phyloP scores from a whole-genome alignment of 345 rosid species.

The Tarenaya hassleriana region DNA sequence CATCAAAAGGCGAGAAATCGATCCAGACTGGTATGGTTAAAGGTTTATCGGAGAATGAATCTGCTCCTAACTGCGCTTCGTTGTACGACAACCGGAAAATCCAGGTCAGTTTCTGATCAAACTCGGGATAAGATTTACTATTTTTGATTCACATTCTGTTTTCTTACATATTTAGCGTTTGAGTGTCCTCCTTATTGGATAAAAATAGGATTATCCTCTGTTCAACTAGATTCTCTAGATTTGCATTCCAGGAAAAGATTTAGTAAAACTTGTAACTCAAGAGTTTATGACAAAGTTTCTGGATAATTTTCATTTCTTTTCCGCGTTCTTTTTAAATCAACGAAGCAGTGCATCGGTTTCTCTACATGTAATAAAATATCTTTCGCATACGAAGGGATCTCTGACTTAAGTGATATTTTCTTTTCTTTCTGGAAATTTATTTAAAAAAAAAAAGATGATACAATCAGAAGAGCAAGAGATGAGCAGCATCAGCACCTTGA shows the following conservation, averaged over 20 bases:
- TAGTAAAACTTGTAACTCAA: too few species aligned
- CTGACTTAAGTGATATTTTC: conserved; percentile 11
- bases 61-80: conserved; percentile 38
- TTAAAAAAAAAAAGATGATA: conserved; percentile 4
- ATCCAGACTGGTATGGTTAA: conserved; percentile 31
- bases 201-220: too few species aligned
- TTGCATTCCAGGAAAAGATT: too few species aligned
- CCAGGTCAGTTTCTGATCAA: conserved; percentile 44
- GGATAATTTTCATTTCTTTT: too few species aligned
- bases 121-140: background rate
- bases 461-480: conserved; percentile 39
- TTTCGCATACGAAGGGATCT: background rate
- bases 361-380: too few species aligned
- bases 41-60: conserved; percentile 24
- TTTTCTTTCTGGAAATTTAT: background rate
- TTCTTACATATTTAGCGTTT: background rate
- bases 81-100: conserved; percentile 30
- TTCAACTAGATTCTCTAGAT: too few species aligned
- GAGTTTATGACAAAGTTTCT: too few species aligned
- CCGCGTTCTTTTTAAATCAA: too few species aligned
- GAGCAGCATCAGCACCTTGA: conserved; percentile 31
- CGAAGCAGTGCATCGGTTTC: too few species aligned
- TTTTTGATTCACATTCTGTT: background rate
- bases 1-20: conserved; percentile 25
- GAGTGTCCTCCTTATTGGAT: too few species aligned